These are phyloP conservation scores for Aspergillus sp. DNA, from an alignment of 2,329 filamentous ascomycete species.

Conservation along the genomic window DNA sequence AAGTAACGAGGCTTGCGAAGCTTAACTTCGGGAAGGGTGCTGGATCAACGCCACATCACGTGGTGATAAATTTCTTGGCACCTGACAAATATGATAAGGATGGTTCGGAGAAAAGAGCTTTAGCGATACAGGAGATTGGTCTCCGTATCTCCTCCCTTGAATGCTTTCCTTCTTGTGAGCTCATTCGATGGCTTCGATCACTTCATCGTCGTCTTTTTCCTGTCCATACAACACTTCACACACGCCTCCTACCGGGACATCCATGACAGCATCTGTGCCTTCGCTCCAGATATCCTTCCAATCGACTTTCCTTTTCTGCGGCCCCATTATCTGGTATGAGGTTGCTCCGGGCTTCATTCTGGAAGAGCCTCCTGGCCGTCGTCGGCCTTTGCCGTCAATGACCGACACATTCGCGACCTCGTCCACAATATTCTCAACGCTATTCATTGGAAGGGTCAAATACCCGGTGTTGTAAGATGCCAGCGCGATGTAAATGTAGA, in stretches of 20 bases:
- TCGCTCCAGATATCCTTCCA: constrained; percentile 84
- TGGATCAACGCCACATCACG: background rate
- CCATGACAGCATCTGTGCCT: constrained; percentile 94
- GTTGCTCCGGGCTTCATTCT: constrained; percentile 35
- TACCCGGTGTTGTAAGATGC: constrained; percentile 85
- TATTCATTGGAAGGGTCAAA: constrained; percentile 69
- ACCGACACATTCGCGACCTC: constrained; percentile 78
- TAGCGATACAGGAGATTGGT: too few relatives aligned
- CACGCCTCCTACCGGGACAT: constrained; percentile 87
- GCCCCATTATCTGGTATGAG: constrained; percentile 35
- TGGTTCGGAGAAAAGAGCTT: too few relatives aligned
- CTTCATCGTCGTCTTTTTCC: constrained; percentile 32
- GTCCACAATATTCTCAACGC: constrained; percentile 84
- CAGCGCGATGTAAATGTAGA: constrained; percentile 91
- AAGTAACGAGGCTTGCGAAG: background rate
- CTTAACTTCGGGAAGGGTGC: background rate
- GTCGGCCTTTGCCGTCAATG: constrained; percentile 62
- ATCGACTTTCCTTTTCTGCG: constrained; percentile 44
- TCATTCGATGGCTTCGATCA: constrained; percentile 6
- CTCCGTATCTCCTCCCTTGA: background rate
- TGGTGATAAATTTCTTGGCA: constrained; percentile 1
- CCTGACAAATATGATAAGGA: background rate
- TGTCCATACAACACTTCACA: constrained; percentile 88
- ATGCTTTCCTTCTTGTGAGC: background rate
- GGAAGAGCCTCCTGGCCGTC: constrained; percentile 39